A percentile compares a stretch with the other conserved stretches of the same genome.
These are phyloP conservation scores for Fusarium kyushuense DNA, from an alignment of 2,329 filamentous ascomycete species.

Conservation along the genomic window DNA sequence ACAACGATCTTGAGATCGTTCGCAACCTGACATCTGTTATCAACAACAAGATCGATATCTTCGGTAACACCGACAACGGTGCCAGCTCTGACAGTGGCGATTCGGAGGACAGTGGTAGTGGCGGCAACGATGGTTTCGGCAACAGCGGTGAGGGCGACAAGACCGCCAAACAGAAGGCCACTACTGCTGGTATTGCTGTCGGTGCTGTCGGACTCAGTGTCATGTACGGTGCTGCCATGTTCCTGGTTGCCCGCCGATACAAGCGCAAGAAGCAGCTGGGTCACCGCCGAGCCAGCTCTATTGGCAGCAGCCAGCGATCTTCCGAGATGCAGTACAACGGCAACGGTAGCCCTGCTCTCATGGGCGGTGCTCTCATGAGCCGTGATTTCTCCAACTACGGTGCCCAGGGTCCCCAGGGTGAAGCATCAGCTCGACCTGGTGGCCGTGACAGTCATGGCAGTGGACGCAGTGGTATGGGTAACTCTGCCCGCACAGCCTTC, in stretches of 20 bases:
- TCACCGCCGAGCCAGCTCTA: constrained; percentile 81
- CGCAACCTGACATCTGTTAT: constrained; percentile 82
- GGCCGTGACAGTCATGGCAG: constrained; percentile 74
- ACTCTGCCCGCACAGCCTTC: constrained; percentile 69
- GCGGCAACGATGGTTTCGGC: constrained; percentile 58
- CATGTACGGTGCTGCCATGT: constrained; percentile 95
- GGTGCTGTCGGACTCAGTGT: constrained; percentile 83
- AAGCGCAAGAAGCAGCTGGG: constrained; percentile 83
- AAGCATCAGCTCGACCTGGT: constrained; percentile 44
- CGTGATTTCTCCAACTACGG: constrained; percentile 68
- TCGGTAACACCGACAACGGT: constrained; percentile 56
- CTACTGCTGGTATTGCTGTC: constrained; percentile 77
- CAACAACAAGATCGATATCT: constrained; percentile 76
- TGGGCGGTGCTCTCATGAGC: constrained; percentile 76
- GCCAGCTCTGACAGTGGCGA: constrained; percentile 48
- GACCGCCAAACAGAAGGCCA: constrained; percentile 70
- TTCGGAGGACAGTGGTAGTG: constrained; percentile 53
- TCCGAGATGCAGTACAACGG: constrained; percentile 66
- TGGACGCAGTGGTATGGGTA: constrained; percentile 66
- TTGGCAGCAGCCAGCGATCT: constrained; percentile 63
- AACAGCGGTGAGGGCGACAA: constrained; percentile 60
- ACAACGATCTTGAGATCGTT: constrained; percentile 74
- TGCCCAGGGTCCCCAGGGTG: constrained; percentile 59
- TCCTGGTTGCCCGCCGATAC: constrained; percentile 90
- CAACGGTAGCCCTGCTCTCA: constrained; percentile 69